Percentiles rank a stretch among this genome's conserved stretches.
Evolutionary conservation across 1,284 basidiomycete genomes (phyloP).

Genomic region (Irpex sp.): DNA sequence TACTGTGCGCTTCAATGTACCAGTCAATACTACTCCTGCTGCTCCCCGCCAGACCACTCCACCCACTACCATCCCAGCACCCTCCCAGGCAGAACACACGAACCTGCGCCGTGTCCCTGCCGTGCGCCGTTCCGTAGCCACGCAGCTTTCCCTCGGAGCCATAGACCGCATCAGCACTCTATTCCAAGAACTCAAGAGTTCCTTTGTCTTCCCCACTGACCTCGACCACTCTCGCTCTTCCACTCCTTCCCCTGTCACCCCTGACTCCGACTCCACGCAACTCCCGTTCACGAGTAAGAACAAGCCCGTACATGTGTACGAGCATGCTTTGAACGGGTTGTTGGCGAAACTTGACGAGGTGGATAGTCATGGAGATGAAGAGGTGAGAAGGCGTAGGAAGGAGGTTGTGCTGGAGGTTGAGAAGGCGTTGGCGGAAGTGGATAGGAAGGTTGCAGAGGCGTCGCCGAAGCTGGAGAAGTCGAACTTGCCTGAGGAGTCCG

Average conservation of each 20-base stretch:
- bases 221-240: slow-evolving; percentile 27
- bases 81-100: slow-evolving; percentile 4
- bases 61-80: not conserved
- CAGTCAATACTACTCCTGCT: not conserved
- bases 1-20: slow-evolving; percentile 1
- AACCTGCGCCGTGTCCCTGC: slow-evolving; percentile 20
- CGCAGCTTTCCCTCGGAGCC: slow-evolving; percentile 19
- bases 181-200: slow-evolving; percentile 23
- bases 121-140: slow-evolving; percentile 14
- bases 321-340: slow-evolving; percentile 54
- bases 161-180: slow-evolving; percentile 26
- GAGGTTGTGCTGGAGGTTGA: slow-evolving; percentile 62
- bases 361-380: slow-evolving; percentile 56
- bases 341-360: slow-evolving; percentile 65
- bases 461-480: slow-evolving; percentile 15
- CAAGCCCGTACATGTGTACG: slow-evolving; percentile 44
- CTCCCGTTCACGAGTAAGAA: slow-evolving; percentile 42
- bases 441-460: slow-evolving; percentile 34
- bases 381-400: slow-evolving; percentile 55
- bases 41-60: not conserved
- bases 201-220: slow-evolving; percentile 30
- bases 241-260: not conserved
- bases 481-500: not conserved
- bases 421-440: slow-evolving; percentile 45
- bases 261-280: slow-evolving; percentile 8